Evolutionary conservation across 768 basidiomycete species (phyloP), one percentile per base, ranked within the genome.

Genomic region (Suillus subluteus): DNA sequence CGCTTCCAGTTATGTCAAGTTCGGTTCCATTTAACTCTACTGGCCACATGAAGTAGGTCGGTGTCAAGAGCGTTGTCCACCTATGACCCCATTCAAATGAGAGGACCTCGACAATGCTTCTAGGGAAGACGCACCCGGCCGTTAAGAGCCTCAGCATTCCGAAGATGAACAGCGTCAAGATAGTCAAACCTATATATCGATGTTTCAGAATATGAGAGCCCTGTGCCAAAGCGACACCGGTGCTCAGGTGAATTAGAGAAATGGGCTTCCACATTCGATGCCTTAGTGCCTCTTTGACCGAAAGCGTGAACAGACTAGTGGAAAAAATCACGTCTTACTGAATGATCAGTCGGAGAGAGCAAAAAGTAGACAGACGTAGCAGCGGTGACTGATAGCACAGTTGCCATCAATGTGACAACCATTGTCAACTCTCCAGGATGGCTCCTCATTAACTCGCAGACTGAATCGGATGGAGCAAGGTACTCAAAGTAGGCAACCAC

Each of bases 41-140:
- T 16, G 50, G 5, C 6, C 16, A 23, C 18, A 6, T 23, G 35
- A 70, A 38, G 21, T 48, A 8, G 3, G 44, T 62, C 16, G 69
- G 69, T 1, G 62, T 55, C 21, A 70, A 18, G 12, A 70, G 62
- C 21, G 69, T 70, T 30, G 69, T 38, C 67, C 69, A 70, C n/a
- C 67, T 68, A 21, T 26, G 15, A 56, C 26, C 26, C 23, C 30
- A 65, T 44, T 16, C 16, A 30, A 8, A 40, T 35, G 11, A 56
- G 40, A 38, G 0, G 7, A 54, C 15, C 13, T 30, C 15, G 16
- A 41, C 23, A 26, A 58, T 30, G 12, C 5, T 15, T 21, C 15
- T 5, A 32, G 41, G 41, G 11, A n/a, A 21, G 21, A 38, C 35
- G 5, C 32, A 65, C 64, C 67, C 62, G 7, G 67, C 61, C 9